Conservation (phyloP, 305 asterid genomes). For the Solanum hybrid region DNA sequence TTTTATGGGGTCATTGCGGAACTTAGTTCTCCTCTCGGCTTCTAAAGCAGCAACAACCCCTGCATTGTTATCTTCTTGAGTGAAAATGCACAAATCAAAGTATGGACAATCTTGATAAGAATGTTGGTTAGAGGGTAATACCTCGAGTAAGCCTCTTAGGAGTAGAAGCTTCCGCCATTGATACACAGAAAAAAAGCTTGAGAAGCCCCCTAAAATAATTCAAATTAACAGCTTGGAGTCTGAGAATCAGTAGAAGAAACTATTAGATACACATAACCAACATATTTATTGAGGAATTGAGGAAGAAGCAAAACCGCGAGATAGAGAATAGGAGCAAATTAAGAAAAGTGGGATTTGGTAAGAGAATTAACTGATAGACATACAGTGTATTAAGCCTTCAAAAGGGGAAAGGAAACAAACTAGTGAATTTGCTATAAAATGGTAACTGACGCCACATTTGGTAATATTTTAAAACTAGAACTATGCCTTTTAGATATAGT, state of each 20-base stretch:
- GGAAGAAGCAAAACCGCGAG: background rate
- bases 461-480: background rate
- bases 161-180: background rate
- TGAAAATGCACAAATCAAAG: background rate
- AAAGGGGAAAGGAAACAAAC: background rate
- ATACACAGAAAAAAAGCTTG: background rate
- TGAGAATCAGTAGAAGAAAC: background rate
- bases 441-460: background rate
- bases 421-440: background rate
- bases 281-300: background rate
- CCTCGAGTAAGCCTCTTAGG: background rate
- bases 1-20: background rate
- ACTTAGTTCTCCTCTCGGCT: background rate
- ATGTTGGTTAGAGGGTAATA: background rate
- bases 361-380: background rate
- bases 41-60: background rate
- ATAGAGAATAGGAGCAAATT: background rate
- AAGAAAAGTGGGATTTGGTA: background rate
- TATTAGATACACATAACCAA: background rate
- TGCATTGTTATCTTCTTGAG: background rate
- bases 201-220: background rate
- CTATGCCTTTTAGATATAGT: background rate
- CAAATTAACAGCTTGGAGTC: background rate
- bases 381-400: background rate
- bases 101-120: background rate